Base-by-base conservation (phyloP, 2,329 filamentous ascomycete genomes). In the Catunica adiposa region DNA sequence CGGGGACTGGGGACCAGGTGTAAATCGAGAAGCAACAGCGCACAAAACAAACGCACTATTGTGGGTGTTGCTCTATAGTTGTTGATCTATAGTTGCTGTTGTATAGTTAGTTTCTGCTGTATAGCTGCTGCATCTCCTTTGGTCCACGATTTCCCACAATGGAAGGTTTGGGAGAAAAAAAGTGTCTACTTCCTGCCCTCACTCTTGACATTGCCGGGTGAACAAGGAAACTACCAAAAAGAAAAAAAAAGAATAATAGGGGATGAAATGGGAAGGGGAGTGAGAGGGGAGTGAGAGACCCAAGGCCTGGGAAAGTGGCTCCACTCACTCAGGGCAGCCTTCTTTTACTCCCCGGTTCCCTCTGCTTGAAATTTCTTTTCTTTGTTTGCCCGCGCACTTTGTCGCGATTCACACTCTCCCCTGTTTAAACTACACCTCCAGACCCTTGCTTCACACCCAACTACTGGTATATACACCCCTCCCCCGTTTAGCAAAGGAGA, bases 321-420 rank as follows among this genome's bases (percentile, higher is more conserved):
- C 40, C 40, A 44, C 40, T 44, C 29, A 34, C 11, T 44, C 40
- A 44, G 3, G n/a, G 20, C 40, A 44, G 40, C 40, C n/a, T 44
- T 53, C 38, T 56, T 46, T 53, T 44, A 11, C 48, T 56, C 48
- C 38, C 47, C 26, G 20, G 25, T 47, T 9, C 22, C 29, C 38
- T 38, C 14, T 50, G 7, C 17, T 20, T 31, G 11, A 38, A 17
- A 25, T n/a, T 53, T 52, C 34, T 47, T 52, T 47, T 50, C 54
- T 48, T 50, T 50, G 37, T 50, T 51, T 56, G 37, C 29, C 26
- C 48, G 48, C 40, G n/a, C 48, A 51, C 48, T 51, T 51, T 11
- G 48, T 51, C 29, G 48, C 48, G 48, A 51, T 31, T 34, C 22
- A 22, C 52, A 54, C 38, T 26, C 52, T 44, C 37, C 52, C 51